A percentile compares a stretch with the other conserved stretches of the same genome.
Conservation (phyloP, 345 rosid species). For the Firmiana major region DNA sequence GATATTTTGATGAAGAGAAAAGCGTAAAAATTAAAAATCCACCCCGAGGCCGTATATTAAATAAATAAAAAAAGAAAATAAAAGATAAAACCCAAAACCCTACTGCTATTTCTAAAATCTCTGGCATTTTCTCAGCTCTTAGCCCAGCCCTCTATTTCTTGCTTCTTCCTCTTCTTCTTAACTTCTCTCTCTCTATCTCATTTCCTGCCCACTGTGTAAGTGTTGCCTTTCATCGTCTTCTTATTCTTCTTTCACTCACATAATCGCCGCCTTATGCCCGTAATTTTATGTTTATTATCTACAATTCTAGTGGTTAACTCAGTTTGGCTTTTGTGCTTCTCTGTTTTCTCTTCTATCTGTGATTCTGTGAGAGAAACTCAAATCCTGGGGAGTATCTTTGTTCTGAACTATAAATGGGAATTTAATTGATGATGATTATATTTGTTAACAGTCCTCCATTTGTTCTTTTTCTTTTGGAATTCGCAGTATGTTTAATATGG, state of each 20-base stretch:
- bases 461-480: not conserved
- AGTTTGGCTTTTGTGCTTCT: not conserved
- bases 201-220: not conserved
- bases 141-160: conserved; percentile 19
- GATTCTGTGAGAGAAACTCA: not conserved
- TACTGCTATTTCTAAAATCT: conserved; percentile 27
- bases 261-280: not conserved
- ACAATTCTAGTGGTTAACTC: conserved; percentile 18
- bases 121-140: not conserved
- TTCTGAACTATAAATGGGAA: not conserved
- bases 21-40: not conserved
- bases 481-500: conserved; percentile 29
- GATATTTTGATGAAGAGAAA: conserved; percentile 1
- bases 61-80: not conserved
- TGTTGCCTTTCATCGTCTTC: not conserved
- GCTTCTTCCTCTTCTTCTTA: conserved; percentile 17
- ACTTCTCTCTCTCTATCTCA: conserved; percentile 14
- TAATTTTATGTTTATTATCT: conserved; percentile 4
- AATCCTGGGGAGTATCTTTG: not conserved
- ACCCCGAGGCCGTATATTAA: not conserved
- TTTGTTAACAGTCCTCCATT: not conserved
- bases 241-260: not conserved
- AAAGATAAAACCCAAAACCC: conserved; percentile 71
- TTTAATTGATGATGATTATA: not conserved
- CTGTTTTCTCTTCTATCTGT: not conserved